A percentile compares a stretch with the other conserved stretches of the same genome.
These are phyloP conservation scores for Rhizophlyctis rosea DNA, from an alignment of 192 early-diverging fungal genomes.

Conservation along the genomic window DNA sequence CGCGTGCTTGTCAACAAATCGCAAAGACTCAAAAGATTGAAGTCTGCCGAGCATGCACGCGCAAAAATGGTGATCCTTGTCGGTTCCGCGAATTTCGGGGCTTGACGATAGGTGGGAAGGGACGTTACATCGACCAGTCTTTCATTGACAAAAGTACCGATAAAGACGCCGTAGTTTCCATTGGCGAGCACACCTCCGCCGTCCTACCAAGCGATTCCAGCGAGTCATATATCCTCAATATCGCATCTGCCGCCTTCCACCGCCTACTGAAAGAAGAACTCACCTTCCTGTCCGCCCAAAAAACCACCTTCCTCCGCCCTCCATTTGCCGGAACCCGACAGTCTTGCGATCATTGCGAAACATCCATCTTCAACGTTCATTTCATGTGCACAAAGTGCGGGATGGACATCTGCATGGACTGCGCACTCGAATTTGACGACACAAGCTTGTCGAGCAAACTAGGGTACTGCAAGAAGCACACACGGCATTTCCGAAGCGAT, in stretches of 20 bases:
- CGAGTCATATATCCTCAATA: background rate
- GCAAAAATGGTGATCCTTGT: constrained; percentile 18
- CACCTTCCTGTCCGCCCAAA: background rate
- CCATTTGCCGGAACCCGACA: constrained; percentile 26
- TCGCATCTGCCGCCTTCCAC: background rate
- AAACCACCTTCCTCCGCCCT: background rate
- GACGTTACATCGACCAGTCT: background rate
- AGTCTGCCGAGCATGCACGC: constrained; percentile 8
- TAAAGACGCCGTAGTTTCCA: background rate
- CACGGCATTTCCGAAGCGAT: no score
- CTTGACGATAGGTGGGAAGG: background rate
- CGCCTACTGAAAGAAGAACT: background rate
- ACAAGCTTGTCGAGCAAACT: no score
- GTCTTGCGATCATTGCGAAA: constrained; percentile 48
- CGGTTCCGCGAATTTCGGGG: constrained; percentile 11
- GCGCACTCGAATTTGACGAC: no score
- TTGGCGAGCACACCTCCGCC: background rate
- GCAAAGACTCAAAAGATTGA: background rate
- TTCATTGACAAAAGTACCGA: background rate
- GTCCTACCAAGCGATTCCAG: background rate
- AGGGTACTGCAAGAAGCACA: background rate
- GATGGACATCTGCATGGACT: constrained; percentile 42
- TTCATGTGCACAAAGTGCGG: constrained; percentile 38
- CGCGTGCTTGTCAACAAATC: constrained; percentile 1
- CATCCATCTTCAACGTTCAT: constrained; percentile 44